phyloP scores from a whole-genome alignment of 1,284 basidiomycete genomes.

The Moniliophthora roreri region DNA sequence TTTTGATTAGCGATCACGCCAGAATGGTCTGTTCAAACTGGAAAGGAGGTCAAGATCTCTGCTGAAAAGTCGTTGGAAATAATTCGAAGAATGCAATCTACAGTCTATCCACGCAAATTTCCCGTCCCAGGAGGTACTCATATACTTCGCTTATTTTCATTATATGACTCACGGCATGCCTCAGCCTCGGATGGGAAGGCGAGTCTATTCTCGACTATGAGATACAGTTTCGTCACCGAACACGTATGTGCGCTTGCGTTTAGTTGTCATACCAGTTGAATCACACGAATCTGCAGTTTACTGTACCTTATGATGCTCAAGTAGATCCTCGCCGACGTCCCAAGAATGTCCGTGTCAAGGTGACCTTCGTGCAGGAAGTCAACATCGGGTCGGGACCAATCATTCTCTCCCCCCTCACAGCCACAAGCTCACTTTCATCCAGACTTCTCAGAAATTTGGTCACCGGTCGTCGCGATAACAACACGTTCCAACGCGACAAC shows the following conservation, averaged over 20 bases:
- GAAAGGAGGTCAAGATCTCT: constrained; percentile 17
- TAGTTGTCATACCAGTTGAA: neutral
- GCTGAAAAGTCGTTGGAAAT: constrained; percentile 26
- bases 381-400: constrained; percentile 20
- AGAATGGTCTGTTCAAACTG: constrained; percentile 3
- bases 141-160: neutral
- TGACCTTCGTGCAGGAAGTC: constrained; percentile 23
- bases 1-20: constrained; percentile 13
- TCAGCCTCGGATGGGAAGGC: constrained; percentile 34
- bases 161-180: neutral
- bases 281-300: constrained; percentile 20
- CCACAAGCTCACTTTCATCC: neutral
- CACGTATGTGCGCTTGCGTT: neutral
- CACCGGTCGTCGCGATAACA: constrained; percentile 11
- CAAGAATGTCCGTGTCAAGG: constrained; percentile 20
- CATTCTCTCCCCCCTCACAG: neutral
- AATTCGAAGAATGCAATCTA: constrained; percentile 26
- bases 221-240: constrained; percentile 20
- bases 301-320: constrained; percentile 22
- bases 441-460: constrained; percentile 15
- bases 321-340: constrained; percentile 7
- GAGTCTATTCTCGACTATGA: constrained; percentile 28
- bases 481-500: constrained; percentile 10
- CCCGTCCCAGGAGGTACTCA: constrained; percentile 24
- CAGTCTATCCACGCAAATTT: constrained; percentile 23